A percentile compares a stretch with the other conserved stretches of the same genome.
Evolutionary conservation across 306 rosid species (phyloP).

Genomic region (Cicer yamashitae): DNA sequence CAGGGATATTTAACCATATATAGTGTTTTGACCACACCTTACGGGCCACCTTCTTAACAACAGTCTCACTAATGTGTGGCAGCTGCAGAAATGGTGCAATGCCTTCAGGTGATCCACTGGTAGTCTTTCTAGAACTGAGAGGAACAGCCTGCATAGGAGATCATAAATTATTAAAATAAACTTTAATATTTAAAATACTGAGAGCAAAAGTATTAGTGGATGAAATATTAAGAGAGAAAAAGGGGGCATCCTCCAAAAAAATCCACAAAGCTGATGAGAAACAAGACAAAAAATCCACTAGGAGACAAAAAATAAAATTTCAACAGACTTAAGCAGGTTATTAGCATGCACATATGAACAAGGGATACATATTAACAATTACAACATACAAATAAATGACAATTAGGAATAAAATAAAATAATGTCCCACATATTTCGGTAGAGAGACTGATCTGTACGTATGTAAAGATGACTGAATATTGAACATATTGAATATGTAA

Average conservation of each 20-base stretch:
- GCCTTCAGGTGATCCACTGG: slow-evolving; percentile 94
- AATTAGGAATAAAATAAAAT: slow-evolving; percentile 6
- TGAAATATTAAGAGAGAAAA: neutral
- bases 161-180: slow-evolving; percentile 34
- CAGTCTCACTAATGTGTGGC: slow-evolving; percentile 89
- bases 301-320: neutral
- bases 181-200: slow-evolving; percentile 9
- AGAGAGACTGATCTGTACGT: slow-evolving; percentile 32
- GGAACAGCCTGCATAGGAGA: slow-evolving; percentile 84
- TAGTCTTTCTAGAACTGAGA: slow-evolving; percentile 84
- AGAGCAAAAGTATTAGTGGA: slow-evolving; percentile 11
- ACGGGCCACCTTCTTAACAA: slow-evolving; percentile 88
- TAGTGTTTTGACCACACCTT: slow-evolving; percentile 60
- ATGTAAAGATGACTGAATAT: no score
- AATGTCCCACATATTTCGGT: neutral
- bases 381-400: slow-evolving; percentile 13
- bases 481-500: no score
- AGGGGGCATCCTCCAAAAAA: neutral
- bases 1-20: slow-evolving; percentile 30
- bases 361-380: neutral
- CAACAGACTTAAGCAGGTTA: slow-evolving; percentile 24
- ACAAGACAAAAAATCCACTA: neutral
- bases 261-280: neutral
- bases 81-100: slow-evolving; percentile 95
- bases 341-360: neutral